phyloP scores from a whole-genome alignment of 2,329 filamentous ascomycete species.

The Helotiales sp. region DNA sequence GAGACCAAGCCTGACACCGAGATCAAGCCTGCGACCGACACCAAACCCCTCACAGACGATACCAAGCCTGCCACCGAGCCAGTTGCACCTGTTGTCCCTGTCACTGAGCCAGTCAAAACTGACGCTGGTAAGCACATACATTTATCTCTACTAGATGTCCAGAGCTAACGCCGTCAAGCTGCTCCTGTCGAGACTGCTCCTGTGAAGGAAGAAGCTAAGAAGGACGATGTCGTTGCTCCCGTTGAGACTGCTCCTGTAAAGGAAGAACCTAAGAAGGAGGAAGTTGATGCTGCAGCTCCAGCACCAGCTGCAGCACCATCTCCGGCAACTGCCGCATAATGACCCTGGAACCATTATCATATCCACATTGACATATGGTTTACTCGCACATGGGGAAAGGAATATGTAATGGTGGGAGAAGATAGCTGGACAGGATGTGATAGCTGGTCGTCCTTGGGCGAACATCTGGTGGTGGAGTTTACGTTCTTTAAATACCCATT shows the following conservation, averaged over 20 bases:
- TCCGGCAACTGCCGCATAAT: constrained; percentile 21
- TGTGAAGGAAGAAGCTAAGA: constrained; percentile 14
- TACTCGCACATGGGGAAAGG: constrained; percentile 16
- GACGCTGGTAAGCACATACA: constrained; percentile 9
- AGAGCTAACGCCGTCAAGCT: constrained; percentile 9
- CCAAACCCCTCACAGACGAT: constrained; percentile 15
- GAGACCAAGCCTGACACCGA: neutral
- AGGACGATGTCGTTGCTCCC: constrained; percentile 17
- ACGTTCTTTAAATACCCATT: constrained; percentile 29
- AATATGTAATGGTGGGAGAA: constrained; percentile 29
- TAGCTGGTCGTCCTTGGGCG: constrained; percentile 12
- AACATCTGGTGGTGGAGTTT: constrained; percentile 14
- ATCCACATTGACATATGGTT: constrained; percentile 12
- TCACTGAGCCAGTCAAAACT: constrained; percentile 21
- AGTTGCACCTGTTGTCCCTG: constrained; percentile 4
- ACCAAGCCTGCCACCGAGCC: constrained; percentile 1
- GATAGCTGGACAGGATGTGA: constrained; percentile 23
- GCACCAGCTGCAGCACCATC: constrained; percentile 16
- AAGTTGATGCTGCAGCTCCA: constrained; percentile 16
- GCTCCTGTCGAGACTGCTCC: constrained; percentile 7
- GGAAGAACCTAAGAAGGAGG: constrained; percentile 18
- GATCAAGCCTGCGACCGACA: constrained; percentile 4
- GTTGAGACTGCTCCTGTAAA: constrained; percentile 15
- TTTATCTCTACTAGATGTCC: neutral
- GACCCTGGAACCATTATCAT: neutral